These are phyloP conservation scores for Fraxinus velutina DNA, from an alignment of 305 asterid genomes.

Conservation along the genomic window DNA sequence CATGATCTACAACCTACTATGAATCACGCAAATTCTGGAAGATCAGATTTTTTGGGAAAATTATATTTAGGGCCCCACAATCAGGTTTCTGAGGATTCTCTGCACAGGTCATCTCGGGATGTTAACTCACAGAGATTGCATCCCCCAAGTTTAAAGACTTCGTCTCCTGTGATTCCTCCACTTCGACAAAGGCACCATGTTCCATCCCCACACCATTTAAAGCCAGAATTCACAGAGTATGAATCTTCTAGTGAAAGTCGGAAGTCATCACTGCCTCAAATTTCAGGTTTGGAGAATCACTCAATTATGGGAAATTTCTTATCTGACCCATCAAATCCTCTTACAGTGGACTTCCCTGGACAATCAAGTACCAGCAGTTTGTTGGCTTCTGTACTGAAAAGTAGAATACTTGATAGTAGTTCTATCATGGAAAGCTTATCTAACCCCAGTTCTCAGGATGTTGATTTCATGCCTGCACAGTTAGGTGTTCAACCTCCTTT, in stretches of 20 bases:
- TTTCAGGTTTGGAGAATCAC: slow-evolving; percentile 32
- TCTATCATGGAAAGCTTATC: not conserved
- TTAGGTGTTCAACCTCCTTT: slow-evolving; percentile 1
- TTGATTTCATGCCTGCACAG: not conserved
- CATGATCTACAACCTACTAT: slow-evolving; percentile 38
- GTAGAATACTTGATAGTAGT: slow-evolving; percentile 35
- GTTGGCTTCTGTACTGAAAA: slow-evolving; percentile 53
- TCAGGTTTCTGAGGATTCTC: slow-evolving; percentile 42
- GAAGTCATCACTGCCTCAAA: slow-evolving; percentile 28
- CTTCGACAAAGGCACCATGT: slow-evolving; percentile 20
- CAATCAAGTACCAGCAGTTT: slow-evolving; percentile 53
- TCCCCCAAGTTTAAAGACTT: slow-evolving; percentile 33
- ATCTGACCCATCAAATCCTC: slow-evolving; percentile 47
- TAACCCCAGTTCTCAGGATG: not conserved
- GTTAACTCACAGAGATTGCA: slow-evolving; percentile 35
- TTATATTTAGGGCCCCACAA: slow-evolving; percentile 30
- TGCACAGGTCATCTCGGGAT: slow-evolving; percentile 34
- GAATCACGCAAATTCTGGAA: slow-evolving; percentile 65
- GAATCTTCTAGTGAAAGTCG: slow-evolving; percentile 31
- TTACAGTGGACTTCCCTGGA: slow-evolving; percentile 43
- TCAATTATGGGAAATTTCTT: slow-evolving; percentile 31
- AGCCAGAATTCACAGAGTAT: slow-evolving; percentile 22
- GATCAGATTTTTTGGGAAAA: slow-evolving; percentile 38
- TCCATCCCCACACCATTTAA: slow-evolving; percentile 18
- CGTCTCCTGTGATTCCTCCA: slow-evolving; percentile 36